phyloP scores from a whole-genome alignment of 1,284 basidiomycete species.

The Ceratobasidium sp. region DNA sequence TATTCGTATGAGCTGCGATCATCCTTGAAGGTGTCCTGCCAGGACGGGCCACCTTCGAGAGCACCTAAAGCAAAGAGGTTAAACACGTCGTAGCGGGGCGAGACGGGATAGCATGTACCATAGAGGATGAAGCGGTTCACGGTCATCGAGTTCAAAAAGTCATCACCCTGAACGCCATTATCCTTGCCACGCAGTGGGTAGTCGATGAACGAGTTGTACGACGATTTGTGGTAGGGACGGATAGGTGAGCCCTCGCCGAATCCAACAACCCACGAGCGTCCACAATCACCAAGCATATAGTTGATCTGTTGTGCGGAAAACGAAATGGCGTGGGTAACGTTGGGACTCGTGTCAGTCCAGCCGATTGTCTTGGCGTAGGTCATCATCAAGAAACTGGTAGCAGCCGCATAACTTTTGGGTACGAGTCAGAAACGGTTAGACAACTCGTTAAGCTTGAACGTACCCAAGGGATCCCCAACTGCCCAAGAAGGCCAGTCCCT shows the following conservation, averaged over 20 bases:
- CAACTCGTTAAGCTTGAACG: neutral
- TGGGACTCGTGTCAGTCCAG: slow-evolving; percentile 6
- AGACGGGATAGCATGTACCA: slow-evolving; percentile 1
- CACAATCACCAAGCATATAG: slow-evolving; percentile 44
- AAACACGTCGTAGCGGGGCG: neutral
- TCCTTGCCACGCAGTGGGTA: slow-evolving; percentile 43
- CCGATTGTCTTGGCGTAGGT: slow-evolving; percentile 41
- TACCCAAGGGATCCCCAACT: slow-evolving; percentile 44
- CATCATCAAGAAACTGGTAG: slow-evolving; percentile 43
- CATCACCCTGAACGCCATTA: slow-evolving; percentile 42
- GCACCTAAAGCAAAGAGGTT: slow-evolving; percentile 22
- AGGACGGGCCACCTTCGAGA: slow-evolving; percentile 44
- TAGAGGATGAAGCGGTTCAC: slow-evolving; percentile 44
- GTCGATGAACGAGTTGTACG: slow-evolving; percentile 45
- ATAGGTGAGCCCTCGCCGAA: slow-evolving; percentile 43
- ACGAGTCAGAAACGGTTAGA: neutral
- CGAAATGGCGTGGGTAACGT: slow-evolving; percentile 33
- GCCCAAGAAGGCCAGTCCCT: slow-evolving; percentile 40
- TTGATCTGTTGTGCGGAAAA: slow-evolving; percentile 43
- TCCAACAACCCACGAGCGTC: slow-evolving; percentile 45
- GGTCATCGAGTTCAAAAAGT: slow-evolving; percentile 44
- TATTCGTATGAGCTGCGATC: slow-evolving; percentile 43
- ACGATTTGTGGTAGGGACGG: slow-evolving; percentile 44
- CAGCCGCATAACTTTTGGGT: slow-evolving; percentile 40
- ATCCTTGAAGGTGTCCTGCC: slow-evolving; percentile 44